phyloP scores from a whole-genome alignment of 495 filamentous ascomycete species.

The Friedmanniomyces simplex region DNA sequence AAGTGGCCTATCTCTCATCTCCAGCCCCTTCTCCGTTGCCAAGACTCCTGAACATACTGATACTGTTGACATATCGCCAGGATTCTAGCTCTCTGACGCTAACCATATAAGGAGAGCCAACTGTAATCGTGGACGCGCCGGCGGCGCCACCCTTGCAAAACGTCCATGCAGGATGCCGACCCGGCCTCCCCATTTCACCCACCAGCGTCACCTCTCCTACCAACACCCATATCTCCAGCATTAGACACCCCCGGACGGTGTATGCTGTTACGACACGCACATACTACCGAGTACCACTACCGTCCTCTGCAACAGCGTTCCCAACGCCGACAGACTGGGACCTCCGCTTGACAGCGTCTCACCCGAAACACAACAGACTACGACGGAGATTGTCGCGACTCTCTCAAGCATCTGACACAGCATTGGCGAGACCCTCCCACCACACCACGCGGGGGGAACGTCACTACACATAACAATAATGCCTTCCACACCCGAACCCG shows the following conservation, averaged over 20 bases:
- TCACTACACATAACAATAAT: conserved; percentile 29
- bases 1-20: too few relatives aligned
- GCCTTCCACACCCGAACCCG: conserved; percentile 58
- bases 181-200: neutral
- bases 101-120: too few relatives aligned
- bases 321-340: neutral
- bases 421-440: neutral
- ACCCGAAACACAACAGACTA: too few relatives aligned
- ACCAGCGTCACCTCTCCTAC: neutral
- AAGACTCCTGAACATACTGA: too few relatives aligned
- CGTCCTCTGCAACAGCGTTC: neutral
- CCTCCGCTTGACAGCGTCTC: too few relatives aligned
- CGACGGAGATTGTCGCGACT: too few relatives aligned
- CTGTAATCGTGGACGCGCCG: too few relatives aligned
- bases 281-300: neutral
- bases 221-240: neutral
- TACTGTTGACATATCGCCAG: too few relatives aligned
- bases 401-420: too few relatives aligned
- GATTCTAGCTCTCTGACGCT: too few relatives aligned
- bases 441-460: conserved; percentile 1
- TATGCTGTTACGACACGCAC: neutral
- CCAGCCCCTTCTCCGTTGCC: too few relatives aligned
- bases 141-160: neutral
- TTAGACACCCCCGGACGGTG: neutral
- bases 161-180: too few relatives aligned